Conservation (phyloP, 805 yeast genomes). For the Metschnikowia arizonensis region DNA sequence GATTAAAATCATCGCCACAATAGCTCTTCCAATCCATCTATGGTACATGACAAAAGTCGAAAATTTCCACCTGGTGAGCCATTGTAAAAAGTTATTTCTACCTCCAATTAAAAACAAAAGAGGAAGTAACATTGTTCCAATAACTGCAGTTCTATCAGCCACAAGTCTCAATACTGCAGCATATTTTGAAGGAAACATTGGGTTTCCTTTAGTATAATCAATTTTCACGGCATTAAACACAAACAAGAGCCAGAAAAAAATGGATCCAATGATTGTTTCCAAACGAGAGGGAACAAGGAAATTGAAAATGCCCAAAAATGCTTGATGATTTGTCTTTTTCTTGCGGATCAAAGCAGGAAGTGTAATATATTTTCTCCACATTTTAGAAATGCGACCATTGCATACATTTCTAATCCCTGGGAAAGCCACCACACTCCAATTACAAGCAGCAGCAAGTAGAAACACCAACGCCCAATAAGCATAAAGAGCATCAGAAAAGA, state of each 20-base stretch:
- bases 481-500: constrained; percentile 10
- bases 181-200: constrained; percentile 26
- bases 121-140: constrained; percentile 17
- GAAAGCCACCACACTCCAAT: constrained; percentile 16
- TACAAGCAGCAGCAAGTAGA: constrained; percentile 11
- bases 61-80: constrained; percentile 19
- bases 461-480: constrained; percentile 15
- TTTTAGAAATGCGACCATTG: constrained; percentile 27
- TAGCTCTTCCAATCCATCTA: constrained; percentile 19
- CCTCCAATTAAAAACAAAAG: constrained; percentile 19
- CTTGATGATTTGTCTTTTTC: constrained; percentile 26
- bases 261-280: constrained; percentile 22
- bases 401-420: constrained; percentile 11
- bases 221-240: constrained; percentile 17
- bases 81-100: constrained; percentile 19
- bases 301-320: constrained; percentile 21
- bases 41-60: constrained; percentile 18
- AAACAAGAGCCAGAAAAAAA: constrained; percentile 18
- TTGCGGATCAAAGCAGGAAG: constrained; percentile 37
- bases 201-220: constrained; percentile 28
- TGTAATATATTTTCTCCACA: constrained; percentile 33
- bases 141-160: constrained; percentile 17
- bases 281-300: constrained; percentile 25
- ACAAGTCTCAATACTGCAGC: constrained; percentile 11
- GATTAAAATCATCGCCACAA: constrained; percentile 15